Conservation (phyloP, 2,329 filamentous ascomycete genomes). For the Fusarium sp. region DNA sequence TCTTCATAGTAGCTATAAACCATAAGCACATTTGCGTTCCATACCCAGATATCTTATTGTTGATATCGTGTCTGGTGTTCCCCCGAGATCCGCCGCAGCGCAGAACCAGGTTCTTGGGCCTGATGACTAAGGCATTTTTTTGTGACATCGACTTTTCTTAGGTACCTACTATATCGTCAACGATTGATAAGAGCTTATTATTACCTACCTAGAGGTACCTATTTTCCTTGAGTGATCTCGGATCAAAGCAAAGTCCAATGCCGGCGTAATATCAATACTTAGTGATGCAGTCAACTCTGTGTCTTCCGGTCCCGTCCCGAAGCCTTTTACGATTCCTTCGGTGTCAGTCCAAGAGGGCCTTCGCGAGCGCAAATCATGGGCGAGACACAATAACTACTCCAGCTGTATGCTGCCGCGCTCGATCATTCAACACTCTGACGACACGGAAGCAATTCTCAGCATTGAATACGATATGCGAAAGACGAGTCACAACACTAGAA, state of each 20-base stretch:
- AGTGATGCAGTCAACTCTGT: constrained; percentile 59
- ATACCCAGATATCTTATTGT: background rate
- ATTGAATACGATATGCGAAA: constrained; percentile 20
- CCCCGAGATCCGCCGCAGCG: constrained; percentile 2
- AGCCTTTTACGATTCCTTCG: constrained; percentile 78
- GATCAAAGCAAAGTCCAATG: constrained; percentile 29
- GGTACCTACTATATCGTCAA: constrained; percentile 11
- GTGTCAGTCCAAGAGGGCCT: constrained; percentile 72
- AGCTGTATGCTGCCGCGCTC: constrained; percentile 35
- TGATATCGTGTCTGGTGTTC: background rate
- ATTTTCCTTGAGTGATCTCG: constrained; percentile 2
- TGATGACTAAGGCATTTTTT: constrained; percentile 33
- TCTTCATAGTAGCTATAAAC: background rate
- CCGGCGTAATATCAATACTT: constrained; percentile 23
- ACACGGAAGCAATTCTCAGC: constrained; percentile 26
- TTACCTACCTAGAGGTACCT: background rate
- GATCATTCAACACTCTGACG: constrained; percentile 18
- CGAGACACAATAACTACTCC: constrained; percentile 24
- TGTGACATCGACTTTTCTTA: constrained; percentile 36
- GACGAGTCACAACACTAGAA: constrained; percentile 41
- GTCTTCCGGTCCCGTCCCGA: constrained; percentile 61
- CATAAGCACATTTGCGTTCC: background rate
- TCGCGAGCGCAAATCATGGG: constrained; percentile 60
- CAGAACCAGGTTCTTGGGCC: constrained; percentile 23
- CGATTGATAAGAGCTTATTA: constrained; percentile 28